Evolutionary conservation across 2,329 filamentous ascomycete genomes (phyloP), one percentile per base, ranked within the genome.

Genomic region (Sporothrix brasiliensis): DNA sequence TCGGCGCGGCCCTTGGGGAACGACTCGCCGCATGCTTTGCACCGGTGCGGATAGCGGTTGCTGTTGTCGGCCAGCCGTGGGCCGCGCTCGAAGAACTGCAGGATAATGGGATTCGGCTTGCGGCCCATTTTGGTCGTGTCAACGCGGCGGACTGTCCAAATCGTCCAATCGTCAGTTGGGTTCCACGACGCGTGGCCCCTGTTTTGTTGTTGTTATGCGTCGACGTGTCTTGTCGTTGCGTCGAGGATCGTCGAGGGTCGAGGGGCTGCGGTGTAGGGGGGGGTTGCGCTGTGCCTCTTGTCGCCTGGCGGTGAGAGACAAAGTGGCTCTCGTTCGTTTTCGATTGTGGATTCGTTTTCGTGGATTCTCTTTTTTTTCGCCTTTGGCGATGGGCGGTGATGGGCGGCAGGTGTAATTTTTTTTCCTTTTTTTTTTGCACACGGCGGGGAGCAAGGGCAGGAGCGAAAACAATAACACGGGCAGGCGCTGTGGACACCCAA

Each of bases 1-100:
- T 97, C 94, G 76, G 92, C 91, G 73, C 94, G 89, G 72, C 94
- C 94, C 78, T 97, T 97, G 73, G 92, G 91, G 73, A 97, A 97
- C 79, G 91, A 91, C 80, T 95, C 91, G 74, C 92, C 92, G 79
- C 93, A 97, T 74, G 89, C 86, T 79, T 92, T 94, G 87, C 93
- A 97, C 14, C 92, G 95, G 78, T 97, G 92, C 76, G 92, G 90
- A 78, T 97, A 97, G 71, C 94, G 89, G 79, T 97, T 97, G 83
- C 92, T 95, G 74, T 92, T 91, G 81, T 97, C 93, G 77, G 91
- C 89, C 76, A 97, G 86, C 81, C 97, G 97, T 52, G 88, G 87
- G 11, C 94, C 94, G 75, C 93, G 88, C 79, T 92, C 88, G 80
- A 97, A 97, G 83, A 93, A 95, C 81, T 94, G 89, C 79, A 92